A percentile compares a stretch with the other conserved stretches of the same genome.
These are phyloP conservation scores for Boeremia lycopersici DNA, from an alignment of 2,329 filamentous ascomycete genomes.

Conservation along the genomic window DNA sequence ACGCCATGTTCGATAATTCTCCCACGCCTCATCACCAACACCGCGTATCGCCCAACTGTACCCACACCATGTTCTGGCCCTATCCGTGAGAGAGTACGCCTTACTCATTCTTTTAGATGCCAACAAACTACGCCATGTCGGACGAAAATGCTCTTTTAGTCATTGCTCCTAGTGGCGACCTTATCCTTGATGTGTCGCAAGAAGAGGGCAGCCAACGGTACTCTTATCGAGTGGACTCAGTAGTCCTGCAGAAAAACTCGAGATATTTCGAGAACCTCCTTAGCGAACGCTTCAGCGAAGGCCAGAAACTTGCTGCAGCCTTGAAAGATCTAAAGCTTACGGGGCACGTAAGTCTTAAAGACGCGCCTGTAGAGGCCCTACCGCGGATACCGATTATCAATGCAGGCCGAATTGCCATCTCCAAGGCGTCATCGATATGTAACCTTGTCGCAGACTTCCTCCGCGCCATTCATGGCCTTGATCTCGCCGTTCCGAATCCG, in stretches of 20 bases:
- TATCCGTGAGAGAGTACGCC: slow-evolving; percentile 52
- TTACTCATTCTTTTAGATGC: slow-evolving; percentile 11
- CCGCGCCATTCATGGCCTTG: slow-evolving; percentile 66
- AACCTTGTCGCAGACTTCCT: slow-evolving; percentile 71
- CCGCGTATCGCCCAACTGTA: slow-evolving; percentile 1
- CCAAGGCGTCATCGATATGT: slow-evolving; percentile 64
- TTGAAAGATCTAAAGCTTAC: slow-evolving; percentile 58
- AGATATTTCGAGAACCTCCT: slow-evolving; percentile 74
- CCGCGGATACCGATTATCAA: slow-evolving; percentile 69
- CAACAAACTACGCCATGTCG: slow-evolving; percentile 26
- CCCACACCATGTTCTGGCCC: slow-evolving; percentile 55
- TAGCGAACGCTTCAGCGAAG: slow-evolving; percentile 69
- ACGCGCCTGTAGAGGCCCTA: slow-evolving; percentile 59
- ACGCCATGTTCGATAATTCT: slow-evolving; percentile 5
- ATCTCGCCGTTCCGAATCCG: slow-evolving; percentile 50
- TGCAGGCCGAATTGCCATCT: slow-evolving; percentile 73
- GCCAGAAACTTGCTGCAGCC: slow-evolving; percentile 58
- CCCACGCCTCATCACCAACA: neutral
- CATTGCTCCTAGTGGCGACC: slow-evolving; percentile 65
- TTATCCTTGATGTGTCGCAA: slow-evolving; percentile 71
- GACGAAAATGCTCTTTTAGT: slow-evolving; percentile 50
- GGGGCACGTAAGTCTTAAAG: slow-evolving; percentile 54
- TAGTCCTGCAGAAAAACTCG: slow-evolving; percentile 64
- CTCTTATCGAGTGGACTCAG: slow-evolving; percentile 66
- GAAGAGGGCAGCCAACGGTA: slow-evolving; percentile 62